Base-by-base conservation (phyloP, 108 stramenopile genomes). In the Skeletonema grethae region DNA sequence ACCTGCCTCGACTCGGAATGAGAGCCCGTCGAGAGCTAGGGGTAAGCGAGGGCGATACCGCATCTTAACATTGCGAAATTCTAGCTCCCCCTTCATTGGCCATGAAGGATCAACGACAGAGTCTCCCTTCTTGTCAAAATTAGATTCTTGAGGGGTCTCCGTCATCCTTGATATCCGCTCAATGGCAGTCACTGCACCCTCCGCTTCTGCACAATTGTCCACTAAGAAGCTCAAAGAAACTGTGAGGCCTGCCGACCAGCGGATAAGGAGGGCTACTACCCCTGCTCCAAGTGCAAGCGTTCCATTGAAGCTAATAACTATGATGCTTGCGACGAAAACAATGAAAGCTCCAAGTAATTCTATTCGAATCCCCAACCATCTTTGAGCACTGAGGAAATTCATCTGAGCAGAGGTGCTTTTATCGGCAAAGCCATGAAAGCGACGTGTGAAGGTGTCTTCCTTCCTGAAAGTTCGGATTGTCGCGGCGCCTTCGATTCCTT, bases 291-390 rank as follows among this genome's bases (percentile, higher is more conserved):
- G 53, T 1, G 57, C 57, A 15, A 91, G 59, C 15, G 59, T 35
- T 28, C 82, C 77, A 65, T 90, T 89, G 72, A 92, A 80, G 57
- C 70, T 73, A 15, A 92, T 75, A 0, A 93, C 80, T 1, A 95
- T 67, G 2, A 88, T 34, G 5, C 79, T 70, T 22, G 92, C 79
- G 22, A 78, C 31, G 35, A 95, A 70, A 43, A 94, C 89, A 22
- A 92, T 70, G 10, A 79, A n/a, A 20, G 84, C 85, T 12, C 94
- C 95, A 10, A 94, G 84, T 29, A 93, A 35, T 62, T 95, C 94
- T 59, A 95, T 89, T 16, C 97, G 77, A 11, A 92, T 53, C 10
- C 90, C 91, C 15, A 97, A 67, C 93, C 93, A 97, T 34, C 90
- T 65, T 58, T 95, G 94, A 36, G 87, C 91, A 39, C 85, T 72